Base-by-base conservation (phyloP, 257 asterid genomes). In the Solanum ossicruentum region DNA sequence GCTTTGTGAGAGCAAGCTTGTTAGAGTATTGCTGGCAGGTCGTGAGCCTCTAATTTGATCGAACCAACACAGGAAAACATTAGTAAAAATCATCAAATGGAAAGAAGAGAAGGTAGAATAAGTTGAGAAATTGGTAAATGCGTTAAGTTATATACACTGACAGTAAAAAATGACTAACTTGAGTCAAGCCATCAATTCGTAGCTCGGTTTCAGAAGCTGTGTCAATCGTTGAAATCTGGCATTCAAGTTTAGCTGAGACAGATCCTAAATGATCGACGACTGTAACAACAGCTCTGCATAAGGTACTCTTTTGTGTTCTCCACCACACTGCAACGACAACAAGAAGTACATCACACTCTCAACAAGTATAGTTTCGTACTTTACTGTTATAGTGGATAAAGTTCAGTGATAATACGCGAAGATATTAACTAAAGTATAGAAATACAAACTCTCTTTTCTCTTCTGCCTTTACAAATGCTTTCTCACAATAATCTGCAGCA, bases 401-500 rank as follows among this genome's bases (percentile, higher is more conserved):
- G 10, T 72, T 45, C 58, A 45, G 52, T 10, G 32, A 41, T 10
- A 11, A 71, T 10, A 36, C 1, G 55, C 8, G 11, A 71, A 41
- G 36, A 71, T 45, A 1, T 12, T 45, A 72, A 72, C 12, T 11
- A 47, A 36, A 3, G 36, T 32, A 32, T 0, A 2, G 63, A 51
- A 26, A 16, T 8, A 75, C 86, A 87, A 61, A 90, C 98, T 23
- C 28, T 81, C 41, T 89, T 90, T 92, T 92, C 84, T 89, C 84
- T 82, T 85, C 70, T 16, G 95, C 84, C 10, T 86, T 90, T 83
- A 88, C 82, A 90, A 89, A 94, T 26, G 91, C 58, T 3, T 88
- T 56, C 91, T 91, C 93, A 72, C 94, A 94, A 58, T 89, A 91
- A 83, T 90, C 92, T 81, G 98, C 98, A 80, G 97, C 97, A 57